These are phyloP conservation scores for Hypoxylon rickii DNA, from an alignment of 495 filamentous ascomycete genomes.

Conservation along the genomic window DNA sequence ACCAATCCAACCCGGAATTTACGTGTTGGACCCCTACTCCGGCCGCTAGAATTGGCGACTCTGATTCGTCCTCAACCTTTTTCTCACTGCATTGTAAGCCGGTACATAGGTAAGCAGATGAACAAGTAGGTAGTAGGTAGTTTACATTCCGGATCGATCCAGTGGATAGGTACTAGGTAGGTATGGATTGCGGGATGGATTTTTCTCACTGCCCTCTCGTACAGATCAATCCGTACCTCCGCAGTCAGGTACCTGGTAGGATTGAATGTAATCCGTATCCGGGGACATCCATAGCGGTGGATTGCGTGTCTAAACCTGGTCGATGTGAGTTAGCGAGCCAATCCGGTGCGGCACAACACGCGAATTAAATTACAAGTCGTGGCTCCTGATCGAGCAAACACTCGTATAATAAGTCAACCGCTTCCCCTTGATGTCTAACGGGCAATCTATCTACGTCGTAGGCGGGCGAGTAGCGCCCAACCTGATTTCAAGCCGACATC, in stretches of 20 bases:
- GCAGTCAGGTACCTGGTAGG: too few species aligned
- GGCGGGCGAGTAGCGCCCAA: conserved; percentile 22
- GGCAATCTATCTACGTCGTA: too few species aligned
- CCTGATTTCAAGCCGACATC: conserved; percentile 3
- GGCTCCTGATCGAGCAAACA: conserved; percentile 11
- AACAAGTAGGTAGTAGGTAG: too few species aligned
- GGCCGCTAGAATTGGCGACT: conserved; percentile 18
- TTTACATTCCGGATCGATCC: conserved; percentile 23
- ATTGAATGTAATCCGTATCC: too few species aligned
- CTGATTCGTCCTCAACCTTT: conserved; percentile 24
- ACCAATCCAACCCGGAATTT: conserved; percentile 5
- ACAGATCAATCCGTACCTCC: too few species aligned
- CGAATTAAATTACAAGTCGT: conserved; percentile 24
- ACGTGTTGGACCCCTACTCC: conserved; percentile 14
- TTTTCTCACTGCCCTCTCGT: conserved; percentile 8
- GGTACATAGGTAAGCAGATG: too few species aligned
- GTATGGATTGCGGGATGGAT: too few species aligned
- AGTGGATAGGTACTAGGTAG: conserved; percentile 24
- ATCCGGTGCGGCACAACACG: conserved; percentile 14
- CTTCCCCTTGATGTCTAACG: conserved; percentile 21
- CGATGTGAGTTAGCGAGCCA: conserved; percentile 28
- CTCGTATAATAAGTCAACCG: conserved; percentile 3
- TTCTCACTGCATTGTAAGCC: too few species aligned
- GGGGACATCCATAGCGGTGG: too few species aligned
- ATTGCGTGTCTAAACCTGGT: conserved; percentile 17